Percentiles rank a stretch among this genome's conserved stretches.
Evolutionary conservation across 2,329 filamentous ascomycete species (phyloP).

Genomic region (Botrytis byssoidea): DNA sequence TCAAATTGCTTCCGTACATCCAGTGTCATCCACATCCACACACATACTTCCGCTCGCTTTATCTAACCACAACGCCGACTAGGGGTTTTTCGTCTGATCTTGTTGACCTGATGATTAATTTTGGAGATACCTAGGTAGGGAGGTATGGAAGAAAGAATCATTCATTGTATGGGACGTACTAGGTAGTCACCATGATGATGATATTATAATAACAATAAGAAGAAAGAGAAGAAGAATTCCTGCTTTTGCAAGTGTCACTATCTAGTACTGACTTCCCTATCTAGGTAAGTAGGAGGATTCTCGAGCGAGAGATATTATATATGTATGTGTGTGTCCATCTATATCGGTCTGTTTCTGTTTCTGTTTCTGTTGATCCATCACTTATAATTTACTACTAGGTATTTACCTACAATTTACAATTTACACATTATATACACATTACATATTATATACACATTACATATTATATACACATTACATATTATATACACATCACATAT

Average conservation of each 20-base stretch:
- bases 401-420: too few relatives aligned
- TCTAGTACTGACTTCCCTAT: not conserved
- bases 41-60: not conserved
- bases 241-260: not conserved
- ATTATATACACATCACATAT: too few relatives aligned
- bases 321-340: not conserved
- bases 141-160: not conserved
- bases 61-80: not conserved
- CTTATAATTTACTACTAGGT: not conserved
- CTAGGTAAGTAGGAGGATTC: not conserved
- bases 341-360: not conserved
- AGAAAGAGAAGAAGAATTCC: not conserved
- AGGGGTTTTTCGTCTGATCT: constrained; percentile 2
- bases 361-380: not conserved
- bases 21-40: not conserved
- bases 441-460: too few relatives aligned
- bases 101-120: not conserved
- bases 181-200: not conserved
- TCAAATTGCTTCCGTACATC: not conserved
- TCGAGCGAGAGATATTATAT: not conserved
- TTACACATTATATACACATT: too few relatives aligned
- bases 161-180: not conserved
- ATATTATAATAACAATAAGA: too few relatives aligned
- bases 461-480: too few relatives aligned
- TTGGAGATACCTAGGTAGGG: not conserved